phyloP scores from a whole-genome alignment of 2,329 filamentous ascomycete species.

The Madurella fahalii region DNA sequence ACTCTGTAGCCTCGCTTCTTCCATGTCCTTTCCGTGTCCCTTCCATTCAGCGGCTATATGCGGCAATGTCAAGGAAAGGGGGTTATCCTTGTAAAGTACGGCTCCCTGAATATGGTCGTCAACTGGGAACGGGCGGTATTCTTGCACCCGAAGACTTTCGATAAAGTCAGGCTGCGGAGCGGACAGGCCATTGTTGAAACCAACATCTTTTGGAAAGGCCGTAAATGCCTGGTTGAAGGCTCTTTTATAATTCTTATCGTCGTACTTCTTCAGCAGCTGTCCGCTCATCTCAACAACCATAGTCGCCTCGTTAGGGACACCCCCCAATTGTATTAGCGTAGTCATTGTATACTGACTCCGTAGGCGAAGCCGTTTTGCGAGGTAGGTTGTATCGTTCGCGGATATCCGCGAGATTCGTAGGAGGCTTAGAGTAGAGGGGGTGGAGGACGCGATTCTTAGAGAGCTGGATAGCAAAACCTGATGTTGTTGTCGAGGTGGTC shows the following conservation, averaged over 20 bases:
- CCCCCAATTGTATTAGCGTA: too few relatives aligned
- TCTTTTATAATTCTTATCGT: background rate
- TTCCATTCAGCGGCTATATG: conserved; percentile 14
- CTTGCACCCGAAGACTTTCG: conserved; percentile 1
- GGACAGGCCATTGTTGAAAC: conserved; percentile 14
- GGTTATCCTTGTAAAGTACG: conserved; percentile 6
- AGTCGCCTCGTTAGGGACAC: too few relatives aligned
- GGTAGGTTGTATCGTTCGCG: too few relatives aligned
- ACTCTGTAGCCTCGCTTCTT: conserved; percentile 2
- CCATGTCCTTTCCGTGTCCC: conserved; percentile 3
- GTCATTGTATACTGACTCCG: too few relatives aligned
- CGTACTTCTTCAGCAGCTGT: too few relatives aligned
- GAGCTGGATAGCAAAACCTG: too few relatives aligned
- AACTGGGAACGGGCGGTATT: conserved; percentile 1
- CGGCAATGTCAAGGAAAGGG: background rate
- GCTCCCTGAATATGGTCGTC: conserved; percentile 1
- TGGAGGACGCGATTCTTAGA: too few relatives aligned
- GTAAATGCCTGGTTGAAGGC: conserved; percentile 8
- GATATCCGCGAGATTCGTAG: too few relatives aligned
- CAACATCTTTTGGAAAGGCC: conserved; percentile 6
- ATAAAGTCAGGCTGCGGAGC: conserved; percentile 9
- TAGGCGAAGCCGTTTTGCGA: too few relatives aligned
- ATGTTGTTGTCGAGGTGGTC: too few relatives aligned
- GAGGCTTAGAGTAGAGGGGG: too few relatives aligned
- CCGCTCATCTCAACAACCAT: too few relatives aligned